Evolutionary conservation across 2,329 filamentous ascomycete genomes (phyloP).

Genomic region (Purpureocillium takamizusanense): DNA sequence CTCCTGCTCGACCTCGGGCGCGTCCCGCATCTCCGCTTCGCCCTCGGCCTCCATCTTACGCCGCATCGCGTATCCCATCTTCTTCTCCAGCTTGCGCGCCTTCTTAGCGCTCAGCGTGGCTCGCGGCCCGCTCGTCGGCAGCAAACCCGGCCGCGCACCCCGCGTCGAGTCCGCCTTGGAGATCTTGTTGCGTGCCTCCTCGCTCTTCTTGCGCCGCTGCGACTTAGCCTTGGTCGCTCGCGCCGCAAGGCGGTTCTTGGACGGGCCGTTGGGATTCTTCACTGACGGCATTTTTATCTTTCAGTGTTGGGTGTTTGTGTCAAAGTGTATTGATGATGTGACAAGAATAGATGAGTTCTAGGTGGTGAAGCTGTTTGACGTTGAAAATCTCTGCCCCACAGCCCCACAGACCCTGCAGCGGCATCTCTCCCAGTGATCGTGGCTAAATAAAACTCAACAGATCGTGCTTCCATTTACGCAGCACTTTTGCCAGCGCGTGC

Average conservation of each 20-base stretch:
- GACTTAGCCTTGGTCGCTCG: constrained; percentile 35
- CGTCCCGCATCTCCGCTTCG: constrained; percentile 37
- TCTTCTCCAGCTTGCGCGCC: constrained; percentile 45
- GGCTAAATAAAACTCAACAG: neutral
- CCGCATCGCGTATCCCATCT: constrained; percentile 41
- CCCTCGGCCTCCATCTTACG: constrained; percentile 41
- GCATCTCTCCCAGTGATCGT: neutral
- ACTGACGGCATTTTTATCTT: constrained; percentile 38
- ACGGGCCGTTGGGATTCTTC: constrained; percentile 49
- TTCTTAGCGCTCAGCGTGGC: constrained; percentile 44
- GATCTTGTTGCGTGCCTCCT: constrained; percentile 27
- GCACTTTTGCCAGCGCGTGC: neutral
- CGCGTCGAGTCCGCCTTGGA: constrained; percentile 33
- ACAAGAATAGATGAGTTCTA: too few species aligned
- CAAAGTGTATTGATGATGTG: too few species aligned
- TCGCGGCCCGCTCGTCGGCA: constrained; percentile 47
- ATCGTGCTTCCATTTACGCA: neutral
- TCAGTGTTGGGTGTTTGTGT: neutral
- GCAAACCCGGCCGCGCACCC: constrained; percentile 42
- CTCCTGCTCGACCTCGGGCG: constrained; percentile 1
- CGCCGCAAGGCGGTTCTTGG: constrained; percentile 42
- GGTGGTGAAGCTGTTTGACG: too few species aligned
- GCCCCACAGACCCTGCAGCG: neutral
- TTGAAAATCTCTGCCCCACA: neutral
- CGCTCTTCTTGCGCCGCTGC: constrained; percentile 30